Evolutionary conservation across 2,329 filamentous ascomycete species (phyloP).

Genomic region (Pleomassaria siparia): DNA sequence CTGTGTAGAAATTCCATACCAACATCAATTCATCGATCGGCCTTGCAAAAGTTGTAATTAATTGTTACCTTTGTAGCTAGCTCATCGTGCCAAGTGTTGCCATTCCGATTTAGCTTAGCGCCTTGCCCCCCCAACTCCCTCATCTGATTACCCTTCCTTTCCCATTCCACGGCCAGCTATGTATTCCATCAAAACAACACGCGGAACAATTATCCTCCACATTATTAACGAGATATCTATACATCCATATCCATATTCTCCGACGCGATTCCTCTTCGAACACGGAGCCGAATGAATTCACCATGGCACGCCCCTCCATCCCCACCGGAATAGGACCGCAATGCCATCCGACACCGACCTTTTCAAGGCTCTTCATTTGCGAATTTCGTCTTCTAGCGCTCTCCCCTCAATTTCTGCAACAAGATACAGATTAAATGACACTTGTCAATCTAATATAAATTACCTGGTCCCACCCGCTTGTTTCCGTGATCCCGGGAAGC

Average conservation of each 20-base stretch:
- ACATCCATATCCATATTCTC: neutral
- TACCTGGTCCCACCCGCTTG: constrained; percentile 23
- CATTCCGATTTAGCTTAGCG: no score
- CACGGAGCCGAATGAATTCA: constrained; percentile 14
- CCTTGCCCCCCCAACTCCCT: no score
- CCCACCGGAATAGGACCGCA: neutral
- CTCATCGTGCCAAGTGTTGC: no score
- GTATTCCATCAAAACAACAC: neutral
- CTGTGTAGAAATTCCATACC: no score
- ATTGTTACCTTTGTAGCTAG: no score
- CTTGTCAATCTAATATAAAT: constrained; percentile 30
- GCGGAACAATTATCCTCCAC: constrained; percentile 1
- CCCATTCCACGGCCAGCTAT: no score
- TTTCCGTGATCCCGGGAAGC: constrained; percentile 16
- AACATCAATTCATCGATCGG: no score
- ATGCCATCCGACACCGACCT: neutral
- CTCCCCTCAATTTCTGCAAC: constrained; percentile 10
- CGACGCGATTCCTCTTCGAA: constrained; percentile 14
- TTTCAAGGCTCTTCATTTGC: neutral
- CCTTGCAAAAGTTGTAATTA: no score
- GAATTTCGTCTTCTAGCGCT: neutral
- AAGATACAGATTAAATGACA: constrained; percentile 14
- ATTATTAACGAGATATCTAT: neutral
- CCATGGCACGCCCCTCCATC: neutral
- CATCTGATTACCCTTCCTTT: no score